Percentiles rank a stretch among this genome's conserved stretches.
These are phyloP conservation scores for Penicillium maclennaniae DNA, from an alignment of 495 filamentous ascomycete genomes.

Conservation along the genomic window DNA sequence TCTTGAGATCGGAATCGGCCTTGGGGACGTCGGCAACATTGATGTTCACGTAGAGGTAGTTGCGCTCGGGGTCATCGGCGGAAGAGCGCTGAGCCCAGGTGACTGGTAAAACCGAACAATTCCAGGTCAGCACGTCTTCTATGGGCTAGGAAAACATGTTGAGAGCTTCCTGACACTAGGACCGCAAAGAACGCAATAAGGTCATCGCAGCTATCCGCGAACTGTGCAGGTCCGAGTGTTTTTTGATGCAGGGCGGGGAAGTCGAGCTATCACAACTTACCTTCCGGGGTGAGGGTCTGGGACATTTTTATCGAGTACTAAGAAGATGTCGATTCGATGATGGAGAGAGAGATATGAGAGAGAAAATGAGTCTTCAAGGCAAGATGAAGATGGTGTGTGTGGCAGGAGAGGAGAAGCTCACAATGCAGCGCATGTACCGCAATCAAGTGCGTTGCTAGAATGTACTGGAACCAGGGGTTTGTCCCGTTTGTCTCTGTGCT, in stretches of 20 bases:
- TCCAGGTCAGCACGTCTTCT: conserved; percentile 18
- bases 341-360: conserved; percentile 7
- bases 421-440: conserved; percentile 13
- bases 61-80: conserved; percentile 71
- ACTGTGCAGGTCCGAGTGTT: conserved; percentile 23
- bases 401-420: conserved; percentile 16
- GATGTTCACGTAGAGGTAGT: conserved; percentile 90
- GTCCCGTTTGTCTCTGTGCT: conserved; percentile 34
- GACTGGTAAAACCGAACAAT: conserved; percentile 49
- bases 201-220: conserved; percentile 16
- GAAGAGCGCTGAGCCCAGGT: conserved; percentile 98
- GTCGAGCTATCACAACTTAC: conserved; percentile 31
- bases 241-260: conserved; percentile 34
- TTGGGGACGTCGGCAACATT: conserved; percentile 73
- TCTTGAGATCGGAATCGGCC: conserved; percentile 67
- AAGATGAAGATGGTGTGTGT: conserved; percentile 13
- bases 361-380: conserved; percentile 7
- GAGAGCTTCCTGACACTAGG: neutral
- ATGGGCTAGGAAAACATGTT: conserved; percentile 1
- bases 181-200: conserved; percentile 6
- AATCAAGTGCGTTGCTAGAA: conserved; percentile 28
- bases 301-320: conserved; percentile 24
- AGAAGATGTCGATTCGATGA: neutral
- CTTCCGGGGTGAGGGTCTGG: conserved; percentile 37
- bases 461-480: conserved; percentile 42